Percentiles rank a stretch among this genome's conserved stretches.
Conservation (phyloP, 257 asterid species). For the Penstemon eatonii region DNA sequence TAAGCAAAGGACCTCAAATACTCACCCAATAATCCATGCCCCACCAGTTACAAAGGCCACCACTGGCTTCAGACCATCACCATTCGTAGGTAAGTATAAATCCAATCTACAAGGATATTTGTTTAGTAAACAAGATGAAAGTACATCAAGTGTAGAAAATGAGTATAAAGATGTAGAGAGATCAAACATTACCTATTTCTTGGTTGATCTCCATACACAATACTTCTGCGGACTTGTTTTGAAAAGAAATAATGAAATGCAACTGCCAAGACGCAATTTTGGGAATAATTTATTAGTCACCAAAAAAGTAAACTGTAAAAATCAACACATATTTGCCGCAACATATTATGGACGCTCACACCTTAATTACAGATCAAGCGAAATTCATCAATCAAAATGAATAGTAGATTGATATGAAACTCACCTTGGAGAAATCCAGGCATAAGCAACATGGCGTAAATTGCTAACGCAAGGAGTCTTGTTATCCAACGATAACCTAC, state of each 20-base stretch:
- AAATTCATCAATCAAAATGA: slow-evolving; percentile 15
- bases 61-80: slow-evolving; percentile 71
- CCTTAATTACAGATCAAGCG: not conserved
- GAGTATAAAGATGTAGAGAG: not conserved
- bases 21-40: slow-evolving; percentile 98
- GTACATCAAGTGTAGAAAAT: slow-evolving; percentile 5
- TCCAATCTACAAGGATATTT: slow-evolving; percentile 65
- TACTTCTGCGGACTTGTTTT: slow-evolving; percentile 71
- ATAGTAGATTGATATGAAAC: slow-evolving; percentile 18
- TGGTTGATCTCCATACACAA: slow-evolving; percentile 84
- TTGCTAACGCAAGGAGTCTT: slow-evolving; percentile 70
- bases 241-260: slow-evolving; percentile 80
- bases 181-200: slow-evolving; percentile 68
- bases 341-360: slow-evolving; percentile 14
- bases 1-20: slow-evolving; percentile 29
- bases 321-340: slow-evolving; percentile 9
- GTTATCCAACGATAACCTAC: slow-evolving; percentile 96
- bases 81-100: slow-evolving; percentile 72
- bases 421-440: slow-evolving; percentile 98
- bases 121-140: slow-evolving; percentile 15
- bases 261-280: slow-evolving; percentile 56
- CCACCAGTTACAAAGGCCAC: slow-evolving; percentile 97
- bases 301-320: slow-evolving; percentile 10
- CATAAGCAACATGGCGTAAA: slow-evolving; percentile 88
- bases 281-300: slow-evolving; percentile 21